Evolutionary conservation across 2,329 filamentous ascomycete species (phyloP).

Genomic region (Penicillium oxalicum): DNA sequence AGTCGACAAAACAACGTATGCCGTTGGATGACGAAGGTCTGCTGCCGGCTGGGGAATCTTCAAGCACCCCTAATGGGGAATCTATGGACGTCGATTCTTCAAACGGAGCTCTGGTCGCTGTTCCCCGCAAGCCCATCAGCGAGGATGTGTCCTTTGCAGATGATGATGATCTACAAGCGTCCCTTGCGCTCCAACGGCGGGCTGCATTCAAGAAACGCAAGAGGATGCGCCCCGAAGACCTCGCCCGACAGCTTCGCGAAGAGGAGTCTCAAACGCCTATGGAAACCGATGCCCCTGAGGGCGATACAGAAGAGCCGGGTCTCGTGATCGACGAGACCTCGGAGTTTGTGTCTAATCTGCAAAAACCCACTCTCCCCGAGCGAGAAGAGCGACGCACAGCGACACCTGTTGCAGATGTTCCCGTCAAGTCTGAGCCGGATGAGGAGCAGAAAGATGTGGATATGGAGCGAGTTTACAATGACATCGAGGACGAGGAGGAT

Average conservation of each 20-base stretch:
- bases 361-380: slow-evolving; percentile 57
- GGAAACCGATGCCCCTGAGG: slow-evolving; percentile 56
- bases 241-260: slow-evolving; percentile 71
- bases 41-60: slow-evolving; percentile 34
- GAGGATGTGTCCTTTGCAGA: slow-evolving; percentile 70
- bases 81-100: slow-evolving; percentile 71
- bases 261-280: slow-evolving; percentile 49
- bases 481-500: slow-evolving; percentile 47
- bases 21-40: slow-evolving; percentile 55
- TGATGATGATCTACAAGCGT: slow-evolving; percentile 86
- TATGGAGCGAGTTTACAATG: slow-evolving; percentile 49
- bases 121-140: slow-evolving; percentile 57
- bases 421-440: slow-evolving; percentile 30
- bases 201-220: slow-evolving; percentile 88
- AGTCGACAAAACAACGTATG: slow-evolving; percentile 64
- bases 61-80: slow-evolving; percentile 38
- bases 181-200: slow-evolving; percentile 73
- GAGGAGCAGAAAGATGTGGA: slow-evolving; percentile 50
- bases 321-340: slow-evolving; percentile 94
- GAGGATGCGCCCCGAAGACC: slow-evolving; percentile 75
- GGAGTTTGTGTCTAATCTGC: slow-evolving; percentile 84
- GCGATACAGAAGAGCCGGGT: slow-evolving; percentile 52
- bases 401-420: slow-evolving; percentile 19
- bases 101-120: slow-evolving; percentile 31
- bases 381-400: slow-evolving; percentile 39